Evolutionary conservation across 495 filamentous ascomycete genomes (phyloP).

Genomic region (Neurospora sp.): DNA sequence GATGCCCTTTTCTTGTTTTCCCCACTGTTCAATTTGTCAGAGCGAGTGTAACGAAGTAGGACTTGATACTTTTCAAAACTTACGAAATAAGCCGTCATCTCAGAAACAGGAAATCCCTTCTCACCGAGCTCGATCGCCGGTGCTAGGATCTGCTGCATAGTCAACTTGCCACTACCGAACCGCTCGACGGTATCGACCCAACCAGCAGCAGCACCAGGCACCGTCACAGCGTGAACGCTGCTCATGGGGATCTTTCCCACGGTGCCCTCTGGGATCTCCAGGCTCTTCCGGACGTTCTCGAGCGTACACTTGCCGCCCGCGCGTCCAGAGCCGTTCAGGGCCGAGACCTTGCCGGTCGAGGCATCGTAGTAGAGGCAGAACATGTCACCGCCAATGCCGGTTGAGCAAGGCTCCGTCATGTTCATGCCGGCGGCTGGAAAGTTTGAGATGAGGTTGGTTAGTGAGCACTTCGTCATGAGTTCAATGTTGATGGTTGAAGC

Average conservation of each 20-base stretch:
- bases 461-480: not conserved
- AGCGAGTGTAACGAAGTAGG: not conserved
- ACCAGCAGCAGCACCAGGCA: constrained; percentile 84
- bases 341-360: constrained; percentile 67
- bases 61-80: constrained; percentile 19
- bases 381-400: constrained; percentile 97
- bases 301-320: constrained; percentile 61
- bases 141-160: constrained; percentile 63
- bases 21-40: constrained; percentile 48
- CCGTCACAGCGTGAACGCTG: constrained; percentile 72
- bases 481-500: not conserved
- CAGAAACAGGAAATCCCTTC: constrained; percentile 80
- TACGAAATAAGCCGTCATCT: constrained; percentile 64
- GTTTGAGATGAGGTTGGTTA: not conserved
- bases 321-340: constrained; percentile 86
- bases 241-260: constrained; percentile 59
- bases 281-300: constrained; percentile 54
- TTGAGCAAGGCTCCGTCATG: constrained; percentile 86
- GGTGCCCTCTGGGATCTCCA: constrained; percentile 55
- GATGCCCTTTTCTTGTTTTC: constrained; percentile 46
- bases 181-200: constrained; percentile 89
- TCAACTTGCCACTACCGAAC: constrained; percentile 83
- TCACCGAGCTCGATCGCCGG: constrained; percentile 85
- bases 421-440: constrained; percentile 71
- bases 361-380: constrained; percentile 93